phyloP scores from a whole-genome alignment of 306 rosid genomes.

The Cucurbita ficifolia region DNA sequence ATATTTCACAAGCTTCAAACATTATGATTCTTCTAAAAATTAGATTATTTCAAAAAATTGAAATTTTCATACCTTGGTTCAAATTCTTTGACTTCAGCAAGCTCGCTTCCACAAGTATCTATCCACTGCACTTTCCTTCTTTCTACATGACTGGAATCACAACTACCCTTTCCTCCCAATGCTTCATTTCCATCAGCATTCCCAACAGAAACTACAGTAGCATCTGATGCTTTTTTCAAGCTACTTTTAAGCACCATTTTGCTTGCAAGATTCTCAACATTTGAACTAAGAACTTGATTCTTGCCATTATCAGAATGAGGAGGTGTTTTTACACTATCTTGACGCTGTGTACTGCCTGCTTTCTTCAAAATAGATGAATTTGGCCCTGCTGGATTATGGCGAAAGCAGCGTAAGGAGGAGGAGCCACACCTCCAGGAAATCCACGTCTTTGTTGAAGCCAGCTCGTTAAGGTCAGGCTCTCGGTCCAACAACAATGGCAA shows the following conservation, averaged over 20 bases:
- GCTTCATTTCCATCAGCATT: slow-evolving; percentile 30
- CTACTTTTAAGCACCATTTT: slow-evolving; percentile 65
- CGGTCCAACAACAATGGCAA: slow-evolving; percentile 89
- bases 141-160: slow-evolving; percentile 32
- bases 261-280: slow-evolving; percentile 22
- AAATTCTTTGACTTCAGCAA: slow-evolving; percentile 70
- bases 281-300: slow-evolving; percentile 27
- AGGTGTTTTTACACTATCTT: slow-evolving; percentile 43
- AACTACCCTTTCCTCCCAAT: slow-evolving; percentile 21
- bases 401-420: slow-evolving; percentile 94
- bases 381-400: slow-evolving; percentile 76
- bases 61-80: slow-evolving; percentile 62
- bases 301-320: slow-evolving; percentile 37
- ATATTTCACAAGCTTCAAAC: not conserved
- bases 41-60: not conserved
- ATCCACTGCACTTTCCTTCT: slow-evolving; percentile 93
- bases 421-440: slow-evolving; percentile 78
- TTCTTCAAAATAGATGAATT: slow-evolving; percentile 66
- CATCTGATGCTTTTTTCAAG: slow-evolving; percentile 44
- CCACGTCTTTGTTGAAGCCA: slow-evolving; percentile 78
- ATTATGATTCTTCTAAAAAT: not conserved
- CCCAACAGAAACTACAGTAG: slow-evolving; percentile 23
- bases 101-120: slow-evolving; percentile 76
- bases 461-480: slow-evolving; percentile 85
- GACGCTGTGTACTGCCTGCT: slow-evolving; percentile 75